A percentile compares a stretch with the other conserved stretches of the same genome.
Conservation (phyloP, 1,139 yeast genomes). For the Entelexis paramagnoliae region DNA sequence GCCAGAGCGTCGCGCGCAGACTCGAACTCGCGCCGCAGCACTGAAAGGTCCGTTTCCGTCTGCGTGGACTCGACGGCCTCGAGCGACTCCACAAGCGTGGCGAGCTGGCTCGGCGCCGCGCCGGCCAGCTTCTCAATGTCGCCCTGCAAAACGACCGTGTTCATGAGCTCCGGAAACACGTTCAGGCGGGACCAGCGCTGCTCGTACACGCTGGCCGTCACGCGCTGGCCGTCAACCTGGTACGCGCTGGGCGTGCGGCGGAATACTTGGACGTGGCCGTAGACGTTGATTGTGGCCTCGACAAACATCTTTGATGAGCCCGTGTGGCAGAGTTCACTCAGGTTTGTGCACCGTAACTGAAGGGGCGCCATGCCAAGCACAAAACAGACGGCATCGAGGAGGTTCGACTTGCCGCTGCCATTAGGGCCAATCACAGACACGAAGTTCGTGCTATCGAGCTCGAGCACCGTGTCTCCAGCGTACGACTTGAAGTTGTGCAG, state of each 20-base stretch:
- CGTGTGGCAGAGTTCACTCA: constrained; percentile 57
- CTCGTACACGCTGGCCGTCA: constrained; percentile 56
- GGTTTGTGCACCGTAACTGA: constrained; percentile 63
- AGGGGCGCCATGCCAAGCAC: constrained; percentile 77
- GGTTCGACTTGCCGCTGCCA: constrained; percentile 91
- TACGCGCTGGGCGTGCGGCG: constrained; percentile 13
- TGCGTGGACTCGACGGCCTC: constrained; percentile 1
- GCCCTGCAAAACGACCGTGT: constrained; percentile 91
- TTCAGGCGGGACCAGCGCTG: constrained; percentile 64
- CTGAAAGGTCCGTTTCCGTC: constrained; percentile 63
- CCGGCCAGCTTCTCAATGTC: constrained; percentile 92
- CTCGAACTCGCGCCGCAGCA: constrained; percentile 40
- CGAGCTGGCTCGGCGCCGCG: constrained; percentile 67
- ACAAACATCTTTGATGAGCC: constrained; percentile 45
- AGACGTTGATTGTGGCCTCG: constrained; percentile 31
- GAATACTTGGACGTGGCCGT: constrained; percentile 30
- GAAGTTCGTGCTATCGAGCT: constrained; percentile 54
- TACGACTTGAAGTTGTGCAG: constrained; percentile 85
- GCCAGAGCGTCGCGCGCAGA: constrained; percentile 7
- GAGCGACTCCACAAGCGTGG: constrained; percentile 65
- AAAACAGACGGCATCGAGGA: constrained; percentile 36
- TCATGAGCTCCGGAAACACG: constrained; percentile 47
- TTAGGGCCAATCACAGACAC: constrained; percentile 95
- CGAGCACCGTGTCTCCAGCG: constrained; percentile 61
- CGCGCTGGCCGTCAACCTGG: constrained; percentile 48